Evolutionary conservation across 225 moss, liverwort and hornwort species (phyloP).

Genomic region (Rhytidiadelphus loreus): DNA sequence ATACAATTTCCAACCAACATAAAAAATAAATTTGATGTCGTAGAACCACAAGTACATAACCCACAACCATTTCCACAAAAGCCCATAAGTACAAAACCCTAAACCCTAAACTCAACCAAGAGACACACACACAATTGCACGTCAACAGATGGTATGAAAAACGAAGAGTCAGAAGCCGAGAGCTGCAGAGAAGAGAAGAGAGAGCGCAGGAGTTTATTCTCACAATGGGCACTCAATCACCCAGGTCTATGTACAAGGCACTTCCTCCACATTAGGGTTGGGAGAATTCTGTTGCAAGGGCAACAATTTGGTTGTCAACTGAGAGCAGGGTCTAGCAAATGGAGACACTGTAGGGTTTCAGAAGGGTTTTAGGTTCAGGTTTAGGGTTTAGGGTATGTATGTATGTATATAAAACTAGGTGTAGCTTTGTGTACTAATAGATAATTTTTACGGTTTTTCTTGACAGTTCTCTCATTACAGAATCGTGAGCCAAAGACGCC

Average conservation of each 20-base stretch:
- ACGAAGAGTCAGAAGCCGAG: background rate
- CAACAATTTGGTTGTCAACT: background rate
- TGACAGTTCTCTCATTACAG: background rate
- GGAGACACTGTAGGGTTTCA: background rate
- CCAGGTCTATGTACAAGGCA: constrained; percentile 32
- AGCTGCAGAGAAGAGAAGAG: background rate
- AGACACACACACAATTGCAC: background rate
- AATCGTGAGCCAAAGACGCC: constrained; percentile 12
- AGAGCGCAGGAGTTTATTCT: constrained; percentile 46
- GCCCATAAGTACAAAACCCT: background rate
- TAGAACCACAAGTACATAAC: no score
- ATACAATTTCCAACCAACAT: no score
- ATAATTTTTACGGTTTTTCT: background rate
- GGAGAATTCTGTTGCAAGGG: background rate
- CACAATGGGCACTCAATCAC: constrained; percentile 34
- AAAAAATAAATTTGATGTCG: no score
- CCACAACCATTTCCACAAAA: background rate
- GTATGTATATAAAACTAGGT: background rate
- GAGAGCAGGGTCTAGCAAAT: background rate
- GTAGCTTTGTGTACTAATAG: background rate
- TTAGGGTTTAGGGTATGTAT: background rate
- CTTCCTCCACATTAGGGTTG: background rate
- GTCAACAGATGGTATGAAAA: background rate
- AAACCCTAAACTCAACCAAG: background rate
- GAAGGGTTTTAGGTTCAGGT: no score